Base-by-base conservation (phyloP, 2,329 filamentous ascomycete species). In the Aspergillus uvarum region DNA sequence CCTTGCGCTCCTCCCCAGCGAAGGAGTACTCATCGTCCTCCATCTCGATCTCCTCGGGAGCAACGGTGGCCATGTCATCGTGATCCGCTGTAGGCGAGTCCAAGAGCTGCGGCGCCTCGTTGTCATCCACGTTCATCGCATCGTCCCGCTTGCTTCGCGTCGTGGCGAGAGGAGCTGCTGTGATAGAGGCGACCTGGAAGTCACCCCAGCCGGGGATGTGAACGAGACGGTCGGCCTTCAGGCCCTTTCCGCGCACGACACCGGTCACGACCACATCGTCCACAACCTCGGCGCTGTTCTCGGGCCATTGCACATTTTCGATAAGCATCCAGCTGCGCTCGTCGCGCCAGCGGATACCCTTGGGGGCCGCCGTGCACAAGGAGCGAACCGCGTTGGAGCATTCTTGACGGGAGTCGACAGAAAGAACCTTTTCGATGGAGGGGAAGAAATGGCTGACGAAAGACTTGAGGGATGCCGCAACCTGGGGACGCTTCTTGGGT, bases 371-470 rank as follows among this genome's bases (percentile, higher is more conserved):
- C 65, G 88, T 96, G 81, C 95, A 99, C 16, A 99, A 80, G 29
- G 92, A 94, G 55, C 96, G 86, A 76, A 98, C 90, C 42, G 96
- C 81, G 73, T 97, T 98, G 54, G 92, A 86, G 73, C 91, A 94
- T 74, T 99, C 95, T 72, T 96, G 92, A 71, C 91, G 85, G 63
- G 86, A 94, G 72, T 96, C 92, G 58, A 97, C 82, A 67, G 87
- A 95, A 76, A 94, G 91, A 16, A 99, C 83, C 77, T 95, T 97
- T 69, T 97, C 93, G 69, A 95, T 89, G 24, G 91, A 86, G 0
- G 95, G 92, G 74, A 98, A 94, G 79, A 96, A 99, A 74, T 96
- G 94, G 26, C 88, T 92, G 70, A 98, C 93, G 78, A 90, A 97
- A 1, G 92, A 96, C 74, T 92, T 95, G 58, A 99, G 82, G 1